Conservation (phyloP, 2,329 filamentous ascomycete genomes). For the Paecilomyces sp. region DNA sequence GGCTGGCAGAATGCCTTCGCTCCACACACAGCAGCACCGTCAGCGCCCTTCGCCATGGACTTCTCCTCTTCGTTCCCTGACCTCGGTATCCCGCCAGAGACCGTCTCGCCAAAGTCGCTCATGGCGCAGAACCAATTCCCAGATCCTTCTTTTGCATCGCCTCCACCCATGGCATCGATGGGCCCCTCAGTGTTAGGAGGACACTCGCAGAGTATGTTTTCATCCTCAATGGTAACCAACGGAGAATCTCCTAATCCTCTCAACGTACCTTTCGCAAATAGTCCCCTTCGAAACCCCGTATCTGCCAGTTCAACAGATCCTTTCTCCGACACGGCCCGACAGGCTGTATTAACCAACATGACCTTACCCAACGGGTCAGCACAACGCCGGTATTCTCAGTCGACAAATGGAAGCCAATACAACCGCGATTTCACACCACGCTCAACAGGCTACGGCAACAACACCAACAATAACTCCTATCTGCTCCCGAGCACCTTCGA, state of each 20-base stretch:
- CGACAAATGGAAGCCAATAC: constrained; percentile 44
- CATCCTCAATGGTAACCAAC: constrained; percentile 37
- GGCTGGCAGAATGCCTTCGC: constrained; percentile 66
- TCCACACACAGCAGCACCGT: constrained; percentile 58
- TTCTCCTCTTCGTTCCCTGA: constrained; percentile 71
- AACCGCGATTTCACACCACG: constrained; percentile 29
- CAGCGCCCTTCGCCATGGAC: constrained; percentile 67
- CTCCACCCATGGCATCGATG: constrained; percentile 66
- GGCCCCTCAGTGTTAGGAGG: constrained; percentile 66
- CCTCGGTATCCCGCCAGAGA: constrained; percentile 60
- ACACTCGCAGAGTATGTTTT: constrained; percentile 47
- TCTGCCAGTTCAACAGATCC: constrained; percentile 57
- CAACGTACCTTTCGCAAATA: constrained; percentile 49
- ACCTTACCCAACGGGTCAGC: constrained; percentile 52
- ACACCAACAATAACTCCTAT: constrained; percentile 32
- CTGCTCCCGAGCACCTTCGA: constrained; percentile 72
- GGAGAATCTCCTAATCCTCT: constrained; percentile 41
- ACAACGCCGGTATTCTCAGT: constrained; percentile 54
- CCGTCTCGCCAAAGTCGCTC: constrained; percentile 69
- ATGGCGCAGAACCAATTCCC: constrained; percentile 60
- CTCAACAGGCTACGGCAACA: constrained; percentile 20
- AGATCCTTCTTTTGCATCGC: constrained; percentile 72
- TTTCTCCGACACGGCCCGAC: constrained; percentile 59
- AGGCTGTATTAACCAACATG: constrained; percentile 55
- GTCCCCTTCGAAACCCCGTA: constrained; percentile 53